These are phyloP conservation scores for Hypoxylon perforatum DNA, from an alignment of 495 filamentous ascomycete species.

Conservation along the genomic window DNA sequence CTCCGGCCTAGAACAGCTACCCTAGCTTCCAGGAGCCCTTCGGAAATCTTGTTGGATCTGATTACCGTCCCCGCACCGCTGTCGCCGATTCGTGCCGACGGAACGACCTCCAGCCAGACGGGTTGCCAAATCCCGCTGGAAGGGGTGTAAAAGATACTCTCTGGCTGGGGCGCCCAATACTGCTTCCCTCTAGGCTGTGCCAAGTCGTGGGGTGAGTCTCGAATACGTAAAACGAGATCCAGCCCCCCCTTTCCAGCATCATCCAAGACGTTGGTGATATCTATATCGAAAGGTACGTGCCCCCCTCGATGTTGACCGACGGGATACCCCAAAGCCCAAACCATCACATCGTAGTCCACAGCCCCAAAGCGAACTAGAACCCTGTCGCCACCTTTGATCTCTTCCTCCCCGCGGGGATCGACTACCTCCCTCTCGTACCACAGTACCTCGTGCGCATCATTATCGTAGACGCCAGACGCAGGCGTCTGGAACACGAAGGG, in stretches of 20 bases:
- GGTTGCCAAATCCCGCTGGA: conserved; percentile 73
- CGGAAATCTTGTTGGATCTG: conserved; percentile 43
- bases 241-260: conserved; percentile 31
- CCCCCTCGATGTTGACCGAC: conserved; percentile 66
- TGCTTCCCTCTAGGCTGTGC: conserved; percentile 59
- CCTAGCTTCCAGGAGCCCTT: conserved; percentile 39
- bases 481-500: conserved; percentile 69
- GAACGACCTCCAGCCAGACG: conserved; percentile 69
- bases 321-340: conserved; percentile 65
- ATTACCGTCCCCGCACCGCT: conserved; percentile 47
- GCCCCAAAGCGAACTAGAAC: conserved; percentile 69
- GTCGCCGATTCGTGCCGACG: conserved; percentile 50
- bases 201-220: conserved; percentile 63
- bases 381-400: conserved; percentile 48
- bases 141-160: conserved; percentile 71
- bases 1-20: conserved; percentile 42
- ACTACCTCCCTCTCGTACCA: conserved; percentile 67
- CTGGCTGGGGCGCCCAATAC: conserved; percentile 60
- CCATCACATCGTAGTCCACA: conserved; percentile 70
- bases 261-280: conserved; percentile 62
- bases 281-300: conserved; percentile 67
- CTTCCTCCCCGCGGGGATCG: conserved; percentile 55
- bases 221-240: conserved; percentile 39
- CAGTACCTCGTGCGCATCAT: conserved; percentile 67
- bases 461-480: conserved; percentile 65